phyloP scores from a whole-genome alignment of 768 basidiomycete genomes.

The Tricholoma hemisulphureum region DNA sequence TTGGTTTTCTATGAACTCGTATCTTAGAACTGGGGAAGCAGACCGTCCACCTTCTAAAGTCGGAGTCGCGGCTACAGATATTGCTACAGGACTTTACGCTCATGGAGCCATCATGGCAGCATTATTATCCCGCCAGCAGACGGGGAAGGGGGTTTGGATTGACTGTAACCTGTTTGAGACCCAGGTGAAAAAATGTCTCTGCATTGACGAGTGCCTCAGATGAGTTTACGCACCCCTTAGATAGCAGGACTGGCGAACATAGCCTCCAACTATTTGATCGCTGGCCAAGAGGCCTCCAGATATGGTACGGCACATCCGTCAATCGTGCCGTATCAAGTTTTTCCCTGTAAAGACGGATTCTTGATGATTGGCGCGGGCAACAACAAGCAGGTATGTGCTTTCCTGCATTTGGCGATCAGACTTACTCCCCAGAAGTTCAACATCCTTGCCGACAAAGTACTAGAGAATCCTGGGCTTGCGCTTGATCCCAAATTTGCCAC shows the following conservation, averaged over 20 bases:
- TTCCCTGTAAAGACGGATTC: slow-evolving; percentile 83
- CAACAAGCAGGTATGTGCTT: slow-evolving; percentile 64
- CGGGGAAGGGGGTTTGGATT: slow-evolving; percentile 86
- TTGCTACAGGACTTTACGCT: slow-evolving; percentile 85
- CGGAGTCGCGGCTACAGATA: slow-evolving; percentile 92
- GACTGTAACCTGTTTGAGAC: slow-evolving; percentile 93
- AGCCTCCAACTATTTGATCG: slow-evolving; percentile 89
- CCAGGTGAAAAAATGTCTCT: slow-evolving; percentile 52
- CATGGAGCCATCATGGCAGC: slow-evolving; percentile 94
- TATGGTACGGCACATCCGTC: slow-evolving; percentile 95
- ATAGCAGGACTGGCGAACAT: slow-evolving; percentile 90
- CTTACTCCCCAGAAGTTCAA: slow-evolving; percentile 52
- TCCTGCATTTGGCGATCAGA: neutral
- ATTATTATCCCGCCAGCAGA: slow-evolving; percentile 75
- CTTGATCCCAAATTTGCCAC: slow-evolving; percentile 64
- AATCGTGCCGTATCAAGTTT: slow-evolving; percentile 91
- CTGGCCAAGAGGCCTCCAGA: slow-evolving; percentile 76
- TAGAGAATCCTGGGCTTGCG: slow-evolving; percentile 59
- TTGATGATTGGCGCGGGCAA: slow-evolving; percentile 95
- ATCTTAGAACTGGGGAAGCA: slow-evolving; percentile 77
- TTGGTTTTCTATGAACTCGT: neutral
- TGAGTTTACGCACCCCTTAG: slow-evolving; percentile 35
- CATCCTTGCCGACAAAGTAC: slow-evolving; percentile 60
- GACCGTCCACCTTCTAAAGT: slow-evolving; percentile 88
- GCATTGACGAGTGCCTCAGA: neutral